Evolutionary conservation across 352 stramenopile species (phyloP).

Genomic region (Aphanomyces cochlioides): DNA sequence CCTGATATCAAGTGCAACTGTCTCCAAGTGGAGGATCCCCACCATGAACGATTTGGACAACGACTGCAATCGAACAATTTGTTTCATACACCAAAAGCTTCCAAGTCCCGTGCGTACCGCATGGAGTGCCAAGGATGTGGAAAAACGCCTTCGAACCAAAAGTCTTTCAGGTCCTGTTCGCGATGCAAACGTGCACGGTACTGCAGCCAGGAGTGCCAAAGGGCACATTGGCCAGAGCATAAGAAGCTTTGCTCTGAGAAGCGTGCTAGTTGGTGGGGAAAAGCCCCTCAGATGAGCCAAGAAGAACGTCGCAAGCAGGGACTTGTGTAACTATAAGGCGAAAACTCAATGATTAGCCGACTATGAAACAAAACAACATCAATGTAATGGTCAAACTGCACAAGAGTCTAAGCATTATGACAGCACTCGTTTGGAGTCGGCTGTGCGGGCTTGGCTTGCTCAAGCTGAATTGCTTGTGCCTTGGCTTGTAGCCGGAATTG

Average conservation of each 20-base stretch:
- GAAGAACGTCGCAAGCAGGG: background rate
- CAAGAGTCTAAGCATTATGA: background rate
- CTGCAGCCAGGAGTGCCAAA: background rate
- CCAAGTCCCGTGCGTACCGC: background rate
- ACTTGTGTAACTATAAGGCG: too few species aligned
- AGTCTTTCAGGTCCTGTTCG: background rate
- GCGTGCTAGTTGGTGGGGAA: background rate
- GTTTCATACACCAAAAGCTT: background rate
- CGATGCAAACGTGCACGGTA: background rate
- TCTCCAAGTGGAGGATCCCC: background rate
- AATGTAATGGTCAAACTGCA: background rate
- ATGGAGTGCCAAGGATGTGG: background rate
- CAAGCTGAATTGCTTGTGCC: slow-evolving; percentile 9
- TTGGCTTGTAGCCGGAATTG: slow-evolving; percentile 27
- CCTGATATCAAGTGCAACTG: background rate
- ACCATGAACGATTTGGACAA: background rate
- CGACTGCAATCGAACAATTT: background rate
- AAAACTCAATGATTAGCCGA: too few species aligned
- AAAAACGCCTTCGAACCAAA: background rate
- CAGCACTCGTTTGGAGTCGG: slow-evolving; percentile 20
- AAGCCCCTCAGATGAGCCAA: background rate
- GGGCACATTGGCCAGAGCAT: background rate
- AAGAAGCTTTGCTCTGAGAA: background rate
- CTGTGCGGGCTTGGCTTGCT: background rate
- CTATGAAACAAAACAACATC: too few species aligned